A percentile compares a stretch with the other conserved stretches of the same genome.
phyloP scores from a whole-genome alignment of 495 filamentous ascomycete species.

The Elasticomyces elasticus region DNA sequence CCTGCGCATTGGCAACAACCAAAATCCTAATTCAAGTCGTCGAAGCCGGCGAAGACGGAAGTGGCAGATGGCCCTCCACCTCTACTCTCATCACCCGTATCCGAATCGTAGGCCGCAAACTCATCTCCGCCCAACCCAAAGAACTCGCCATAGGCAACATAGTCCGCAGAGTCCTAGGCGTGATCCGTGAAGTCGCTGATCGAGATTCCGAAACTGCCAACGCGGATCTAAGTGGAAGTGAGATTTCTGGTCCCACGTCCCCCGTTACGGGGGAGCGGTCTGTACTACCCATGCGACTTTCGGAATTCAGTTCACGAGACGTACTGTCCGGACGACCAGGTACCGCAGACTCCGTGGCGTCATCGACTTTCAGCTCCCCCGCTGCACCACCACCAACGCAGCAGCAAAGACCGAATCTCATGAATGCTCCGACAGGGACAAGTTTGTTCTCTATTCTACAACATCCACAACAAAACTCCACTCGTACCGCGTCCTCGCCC shows the following conservation, averaged over 20 bases:
- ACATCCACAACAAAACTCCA: slow-evolving; percentile 42
- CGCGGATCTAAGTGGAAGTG: slow-evolving; percentile 49
- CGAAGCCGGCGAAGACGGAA: slow-evolving; percentile 49
- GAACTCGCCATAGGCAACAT: slow-evolving; percentile 92
- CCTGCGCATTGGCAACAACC: slow-evolving; percentile 83
- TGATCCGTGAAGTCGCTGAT: slow-evolving; percentile 82
- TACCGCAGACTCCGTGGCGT: slow-evolving; percentile 4
- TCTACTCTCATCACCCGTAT: slow-evolving; percentile 67
- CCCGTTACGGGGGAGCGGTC: slow-evolving; percentile 29
- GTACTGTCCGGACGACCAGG: not conserved
- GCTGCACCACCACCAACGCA: no score
- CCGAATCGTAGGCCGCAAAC: slow-evolving; percentile 58
- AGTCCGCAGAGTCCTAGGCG: slow-evolving; percentile 74
- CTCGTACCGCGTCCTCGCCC: slow-evolving; percentile 26
- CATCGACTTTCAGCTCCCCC: no score
- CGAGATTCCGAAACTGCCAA: slow-evolving; percentile 49
- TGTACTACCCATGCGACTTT: slow-evolving; percentile 28
- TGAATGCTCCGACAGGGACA: slow-evolving; percentile 34
- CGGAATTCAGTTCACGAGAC: slow-evolving; percentile 34
- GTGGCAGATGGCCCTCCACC: slow-evolving; percentile 62
- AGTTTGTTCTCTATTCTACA: slow-evolving; percentile 84
- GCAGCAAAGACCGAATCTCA: no score
- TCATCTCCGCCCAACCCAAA: slow-evolving; percentile 71
- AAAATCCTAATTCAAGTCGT: slow-evolving; percentile 78
- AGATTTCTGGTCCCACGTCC: slow-evolving; percentile 1